Conservation (phyloP, 2,329 filamentous ascomycete genomes). For the Hortaea werneckii region DNA sequence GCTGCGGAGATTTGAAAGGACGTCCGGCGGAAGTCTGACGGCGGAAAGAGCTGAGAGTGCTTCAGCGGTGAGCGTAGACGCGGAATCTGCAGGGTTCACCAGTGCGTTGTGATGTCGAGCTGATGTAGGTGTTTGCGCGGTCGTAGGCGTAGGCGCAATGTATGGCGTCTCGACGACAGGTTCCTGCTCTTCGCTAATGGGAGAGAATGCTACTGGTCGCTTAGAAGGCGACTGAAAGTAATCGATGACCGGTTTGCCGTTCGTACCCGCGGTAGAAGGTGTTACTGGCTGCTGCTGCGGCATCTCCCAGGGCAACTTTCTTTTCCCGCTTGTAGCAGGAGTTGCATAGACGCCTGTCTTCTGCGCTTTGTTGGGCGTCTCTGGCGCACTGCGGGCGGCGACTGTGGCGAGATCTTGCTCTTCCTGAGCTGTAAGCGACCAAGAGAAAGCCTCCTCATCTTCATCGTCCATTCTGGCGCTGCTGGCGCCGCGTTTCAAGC, state of each 20-base stretch:
- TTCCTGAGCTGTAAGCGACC: constrained; percentile 24
- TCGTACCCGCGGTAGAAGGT: constrained; percentile 16
- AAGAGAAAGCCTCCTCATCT: constrained; percentile 26
- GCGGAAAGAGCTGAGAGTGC: constrained; percentile 12
- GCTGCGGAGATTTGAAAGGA: constrained; percentile 28
- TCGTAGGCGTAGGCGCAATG: constrained; percentile 1
- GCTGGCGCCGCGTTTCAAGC: constrained; percentile 23
- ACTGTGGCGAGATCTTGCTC: constrained; percentile 24
- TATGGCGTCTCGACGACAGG: constrained; percentile 1
- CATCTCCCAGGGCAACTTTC: constrained; percentile 31
- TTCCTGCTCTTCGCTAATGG: not conserved
- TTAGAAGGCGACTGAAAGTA: constrained; percentile 19
- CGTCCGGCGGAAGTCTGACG: constrained; percentile 11
- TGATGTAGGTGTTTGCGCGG: constrained; percentile 12
- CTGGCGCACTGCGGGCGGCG: constrained; percentile 9
- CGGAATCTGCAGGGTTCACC: constrained; percentile 14
- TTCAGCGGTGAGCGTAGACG: constrained; percentile 15
- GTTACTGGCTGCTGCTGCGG: constrained; percentile 22
- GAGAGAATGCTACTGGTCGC: not conserved
- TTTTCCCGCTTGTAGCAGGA: constrained; percentile 21
- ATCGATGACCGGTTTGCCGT: constrained; percentile 11
- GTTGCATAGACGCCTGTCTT: constrained; percentile 30
- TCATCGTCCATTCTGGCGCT: constrained; percentile 16
- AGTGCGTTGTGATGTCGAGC: constrained; percentile 18
- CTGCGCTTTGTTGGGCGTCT: constrained; percentile 33